Base-by-base conservation (phyloP, 208 protist species). In the Trypanosoma platydactyli region DNA sequence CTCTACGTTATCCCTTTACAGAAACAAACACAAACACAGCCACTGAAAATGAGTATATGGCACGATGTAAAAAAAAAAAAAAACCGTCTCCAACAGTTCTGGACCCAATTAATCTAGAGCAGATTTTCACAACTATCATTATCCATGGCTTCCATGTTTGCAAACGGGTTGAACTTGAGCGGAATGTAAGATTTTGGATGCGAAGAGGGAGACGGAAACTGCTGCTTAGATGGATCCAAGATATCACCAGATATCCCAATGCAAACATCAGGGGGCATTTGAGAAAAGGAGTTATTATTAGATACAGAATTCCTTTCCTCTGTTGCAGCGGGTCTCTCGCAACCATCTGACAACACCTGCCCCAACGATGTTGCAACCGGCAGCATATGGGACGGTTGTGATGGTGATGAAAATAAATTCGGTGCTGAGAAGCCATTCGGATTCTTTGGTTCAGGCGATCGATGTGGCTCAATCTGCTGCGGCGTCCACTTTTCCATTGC, bases 101-200 rank as follows among this genome's bases (percentile, higher is more conserved):
- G 3, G 3, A 5, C 40, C 7, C 55, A 45, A 33, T 18, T 9
- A 38, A 29, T 30, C 40, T 56, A 71, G 24, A 41, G 30, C 15
- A 61, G 38, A 27, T 63, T 55, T 3, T 40, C 54, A 52, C 5
- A 0, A 27, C 50, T 29, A 18, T 64, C 65, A 56, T 52, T 29
- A 40, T 50, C 51, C 11, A 24, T 6, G 12, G 29, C 33, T 25
- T 5, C 18, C 65, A 73, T 73, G 35, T 59, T 60, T 60, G 59
- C 53, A 67, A 73, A 73, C 9, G 68, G 68, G 29, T 73, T 73
- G 16, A 15, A 38, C 0, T 11, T 35, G 3, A 62, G 20, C 20
- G 40, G 44, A 9, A 44, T 0, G 35, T 18, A 40, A 51, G 7
- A 9, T 41, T 29, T 11, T 22, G 15, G 44, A 33, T 50, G 20